Base-by-base conservation (phyloP, 1,284 basidiomycete genomes). In the Peniophora sp. region DNA sequence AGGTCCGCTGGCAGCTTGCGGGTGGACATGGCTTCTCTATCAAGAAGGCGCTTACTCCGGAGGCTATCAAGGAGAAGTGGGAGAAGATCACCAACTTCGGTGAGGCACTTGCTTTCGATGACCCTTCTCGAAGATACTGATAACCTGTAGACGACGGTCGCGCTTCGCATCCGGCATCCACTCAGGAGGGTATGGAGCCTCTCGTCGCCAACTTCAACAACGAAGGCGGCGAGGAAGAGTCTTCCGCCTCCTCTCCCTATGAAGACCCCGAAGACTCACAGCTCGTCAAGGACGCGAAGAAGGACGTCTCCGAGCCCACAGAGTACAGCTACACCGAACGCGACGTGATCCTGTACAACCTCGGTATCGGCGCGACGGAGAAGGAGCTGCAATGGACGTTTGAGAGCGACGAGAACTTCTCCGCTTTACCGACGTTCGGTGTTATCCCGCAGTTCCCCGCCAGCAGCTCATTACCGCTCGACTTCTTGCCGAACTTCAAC, bases 291-390 rank as follows among this genome's bases (percentile, higher is more conserved):
- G 79, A 89, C 49, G 93, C 92, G 43, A 97, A 98, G 77, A 79
- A 79, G 63, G 69, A 72, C 24, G 63, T 72, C 1, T 59, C 68
- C 2, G 78, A 83, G 14, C 72, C 81, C 8, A 68, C 75, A 43
- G 79, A 83, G 44, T 94, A 79, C 69, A 73, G 67, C 24, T 99
- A 89, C 70, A 82, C 82, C 10, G 93, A 97, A 70, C 81, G 90
- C 35, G 96, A 99, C 63, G 81, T 97, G 39, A 90, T 97, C 58
- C 75, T 99, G 17, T 99, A 99, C 75, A 97, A 97, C 70, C 75
- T 99, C 32, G 94, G 96, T 49, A 71, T 99, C 46, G 97, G 96
- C n/a, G 96, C 95, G 17, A 95, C 86, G 3, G 93, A 89, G 66
- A 83, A 89, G 63, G 93, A 99, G 56, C 79, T 97, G 22, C 81